These are phyloP conservation scores for Arctostaphylos glauca DNA, from an alignment of 148 eudicot genomes.

Conservation along the genomic window DNA sequence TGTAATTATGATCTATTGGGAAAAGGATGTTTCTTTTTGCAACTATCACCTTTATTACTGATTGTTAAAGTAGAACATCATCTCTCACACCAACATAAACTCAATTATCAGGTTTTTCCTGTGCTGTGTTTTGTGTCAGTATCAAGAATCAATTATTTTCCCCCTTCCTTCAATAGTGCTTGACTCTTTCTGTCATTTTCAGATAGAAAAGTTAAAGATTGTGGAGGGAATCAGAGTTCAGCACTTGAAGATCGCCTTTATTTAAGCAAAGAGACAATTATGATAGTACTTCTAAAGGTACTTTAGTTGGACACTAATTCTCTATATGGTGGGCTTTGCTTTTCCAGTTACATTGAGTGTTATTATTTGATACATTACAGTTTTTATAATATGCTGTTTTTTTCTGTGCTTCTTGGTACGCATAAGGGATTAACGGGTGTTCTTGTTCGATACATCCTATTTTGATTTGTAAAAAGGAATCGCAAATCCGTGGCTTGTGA, in stretches of 20 bases:
- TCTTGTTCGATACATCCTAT: too few species aligned
- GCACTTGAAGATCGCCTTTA: conserved; percentile 19
- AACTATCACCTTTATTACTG: not conserved
- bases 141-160: conserved; percentile 29
- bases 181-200: conserved; percentile 25
- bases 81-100: not conserved
- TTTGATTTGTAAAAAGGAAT: too few species aligned
- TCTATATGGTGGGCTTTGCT: not conserved
- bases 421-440: too few species aligned
- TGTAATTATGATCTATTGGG: not conserved
- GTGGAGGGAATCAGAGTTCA: conserved; percentile 21
- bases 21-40: not conserved
- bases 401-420: not conserved
- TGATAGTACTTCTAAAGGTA: conserved; percentile 16
- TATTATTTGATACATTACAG: not conserved
- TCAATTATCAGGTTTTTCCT: not conserved
- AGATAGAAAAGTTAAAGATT: conserved; percentile 9
- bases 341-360: conserved; percentile 9
- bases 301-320: conserved; percentile 8
- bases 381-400: not conserved
- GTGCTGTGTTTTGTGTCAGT: conserved; percentile 12
- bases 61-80: not conserved
- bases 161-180: conserved; percentile 19
- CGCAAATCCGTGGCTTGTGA: too few species aligned
- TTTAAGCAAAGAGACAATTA: conserved; percentile 16